Percentiles rank a stretch among this genome's conserved stretches.
phyloP scores from a whole-genome alignment of 169 alveolate species.

The Cryptosporidium muris region DNA sequence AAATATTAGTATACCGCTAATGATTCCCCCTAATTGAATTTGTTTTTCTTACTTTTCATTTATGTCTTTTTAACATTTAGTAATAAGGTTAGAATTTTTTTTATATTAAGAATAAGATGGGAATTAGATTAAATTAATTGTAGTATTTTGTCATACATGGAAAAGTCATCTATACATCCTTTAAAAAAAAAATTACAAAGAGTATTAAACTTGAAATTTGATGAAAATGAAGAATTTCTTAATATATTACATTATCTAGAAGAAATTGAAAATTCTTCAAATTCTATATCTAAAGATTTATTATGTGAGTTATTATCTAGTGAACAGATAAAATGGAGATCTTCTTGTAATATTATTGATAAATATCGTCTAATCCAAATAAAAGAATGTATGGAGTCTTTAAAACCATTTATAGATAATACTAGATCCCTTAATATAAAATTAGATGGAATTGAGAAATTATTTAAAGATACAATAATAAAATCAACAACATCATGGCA shows the following conservation, averaged over 20 bases:
- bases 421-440: conserved; percentile 15
- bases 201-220: conserved; percentile 36
- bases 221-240: conserved; percentile 45
- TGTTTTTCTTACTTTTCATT: no score
- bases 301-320: conserved; percentile 15
- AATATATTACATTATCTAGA: conserved; percentile 12
- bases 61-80: not conserved
- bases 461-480: conserved; percentile 14
- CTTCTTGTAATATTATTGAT: conserved; percentile 21
- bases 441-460: conserved; percentile 12
- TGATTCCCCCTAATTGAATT: no score
- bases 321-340: conserved; percentile 29
- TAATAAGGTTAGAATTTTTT: not conserved
- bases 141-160: not conserved
- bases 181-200: conserved; percentile 32
- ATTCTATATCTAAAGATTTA: conserved; percentile 10
- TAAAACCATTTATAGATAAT: conserved; percentile 48
- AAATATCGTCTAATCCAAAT: conserved; percentile 18
- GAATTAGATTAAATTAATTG: no score
- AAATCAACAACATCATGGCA: conserved; percentile 5
- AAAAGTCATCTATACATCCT: conserved; percentile 21
- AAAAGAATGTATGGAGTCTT: conserved; percentile 26
- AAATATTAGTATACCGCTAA: no score
- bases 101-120: no score
- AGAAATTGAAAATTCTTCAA: conserved; percentile 7